Evolutionary conservation across 2,329 filamentous ascomycete species (phyloP), one percentile per base, ranked within the genome.

Genomic region (Alternaria gansuensis): DNA sequence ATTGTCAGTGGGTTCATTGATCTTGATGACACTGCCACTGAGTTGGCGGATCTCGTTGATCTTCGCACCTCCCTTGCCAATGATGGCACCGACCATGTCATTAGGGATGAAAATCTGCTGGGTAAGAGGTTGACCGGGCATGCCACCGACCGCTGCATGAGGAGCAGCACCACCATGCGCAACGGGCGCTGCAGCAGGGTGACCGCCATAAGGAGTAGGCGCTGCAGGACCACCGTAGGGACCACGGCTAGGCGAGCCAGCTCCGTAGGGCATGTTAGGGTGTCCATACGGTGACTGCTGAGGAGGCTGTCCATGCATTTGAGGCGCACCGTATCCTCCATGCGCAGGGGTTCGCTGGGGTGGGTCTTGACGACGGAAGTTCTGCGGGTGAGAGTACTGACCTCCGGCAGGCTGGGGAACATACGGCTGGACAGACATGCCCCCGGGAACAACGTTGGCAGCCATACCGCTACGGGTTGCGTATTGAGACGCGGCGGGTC

Each of bases 81-180:
- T 99, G 72, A 99, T 99, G 55, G 95, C 95, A 64, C 95, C 95
- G 53, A 99, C 95, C 95, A 99, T 98, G 75, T 99, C 95, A 76
- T 99, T 99, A 58, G 95, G 95, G 71, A 99, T 99, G 81, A 91
- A 99, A 68, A 99, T 99, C 80, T 99, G 95, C 80, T 99, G 95
- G 3, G 95, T 99, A 73, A 98, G 84, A 50, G 93, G 92, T 55
- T 74, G 89, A 51, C 91, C 92, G 39, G 90, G 89, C 71, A 93
- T 84, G 80, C 66, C 68, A 39, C 66, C 66, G 14, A 55, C 52
- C 17, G 68, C 62, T 87, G 92, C 90, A 72, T 91, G 90, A 62
- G 88, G 87, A 50, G 90, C 88, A 53, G 90, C 89, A 23, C 87
- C 90, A 62, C 87, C 88, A 69, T 89, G 87, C 52, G 82, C 82